phyloP scores from a whole-genome alignment of 139 green algal genomes.

The Gonium pectorale region DNA sequence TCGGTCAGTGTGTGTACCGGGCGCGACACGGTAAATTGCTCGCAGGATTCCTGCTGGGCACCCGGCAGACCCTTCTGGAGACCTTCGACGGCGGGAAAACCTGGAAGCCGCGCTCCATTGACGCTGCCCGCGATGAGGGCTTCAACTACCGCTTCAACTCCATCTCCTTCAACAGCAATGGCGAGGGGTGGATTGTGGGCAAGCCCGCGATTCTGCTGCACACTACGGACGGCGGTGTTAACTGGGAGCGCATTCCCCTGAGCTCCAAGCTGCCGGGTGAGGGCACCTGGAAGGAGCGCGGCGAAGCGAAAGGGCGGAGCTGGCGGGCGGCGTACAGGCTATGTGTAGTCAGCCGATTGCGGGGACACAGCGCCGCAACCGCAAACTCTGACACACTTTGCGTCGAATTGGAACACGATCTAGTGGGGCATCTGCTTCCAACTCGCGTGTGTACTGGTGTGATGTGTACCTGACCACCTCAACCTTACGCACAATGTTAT shows the following conservation, averaged over 20 bases:
- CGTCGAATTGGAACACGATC: too few relatives aligned
- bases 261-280: slow-evolving; percentile 91
- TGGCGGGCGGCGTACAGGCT: too few relatives aligned
- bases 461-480: too few relatives aligned
- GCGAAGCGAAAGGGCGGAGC: too few relatives aligned
- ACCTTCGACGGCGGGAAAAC: slow-evolving; percentile 96
- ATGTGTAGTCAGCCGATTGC: too few relatives aligned
- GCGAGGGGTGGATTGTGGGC: slow-evolving; percentile 99
- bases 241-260: slow-evolving; percentile 97
- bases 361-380: too few relatives aligned
- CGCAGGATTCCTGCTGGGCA: slow-evolving; percentile 96
- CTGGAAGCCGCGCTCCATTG: slow-evolving; percentile 85
- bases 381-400: too few relatives aligned
- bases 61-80: slow-evolving; percentile 96
- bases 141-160: slow-evolving; percentile 98
- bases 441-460: too few relatives aligned
- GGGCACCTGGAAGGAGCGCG: too few relatives aligned
- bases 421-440: too few relatives aligned
- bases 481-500: too few relatives aligned
- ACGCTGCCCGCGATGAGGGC: slow-evolving; percentile 82
- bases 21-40: not conserved
- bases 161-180: slow-evolving; percentile 90
- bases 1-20: not conserved
- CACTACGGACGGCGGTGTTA: slow-evolving; percentile 93
- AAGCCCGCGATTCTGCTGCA: slow-evolving; percentile 99